Evolutionary conservation across 129 eudicot genomes (phyloP).

Genomic region (Apium graveolens): DNA sequence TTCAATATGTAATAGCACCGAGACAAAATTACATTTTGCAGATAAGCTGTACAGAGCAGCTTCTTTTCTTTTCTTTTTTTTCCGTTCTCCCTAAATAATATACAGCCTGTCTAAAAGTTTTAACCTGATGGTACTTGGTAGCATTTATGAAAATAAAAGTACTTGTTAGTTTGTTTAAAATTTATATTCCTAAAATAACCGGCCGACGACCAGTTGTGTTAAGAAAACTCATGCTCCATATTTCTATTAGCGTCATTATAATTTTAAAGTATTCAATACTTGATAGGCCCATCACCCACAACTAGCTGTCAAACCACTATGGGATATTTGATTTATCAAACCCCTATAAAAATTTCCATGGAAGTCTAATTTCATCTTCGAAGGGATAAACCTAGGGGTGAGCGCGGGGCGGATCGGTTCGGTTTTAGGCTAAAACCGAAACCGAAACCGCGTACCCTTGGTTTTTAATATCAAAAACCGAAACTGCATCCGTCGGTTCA

Average conservation of each 20-base stretch:
- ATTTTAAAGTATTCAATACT: no score
- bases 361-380: background rate
- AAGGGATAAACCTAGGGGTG: background rate
- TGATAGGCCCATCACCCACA: background rate
- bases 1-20: background rate
- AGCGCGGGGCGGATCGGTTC: no score
- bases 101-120: background rate
- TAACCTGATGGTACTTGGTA: background rate
- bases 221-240: background rate
- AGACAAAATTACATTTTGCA: background rate
- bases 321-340: no score
- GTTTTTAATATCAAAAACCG: no score
- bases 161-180: background rate
- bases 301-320: background rate
- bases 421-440: no score
- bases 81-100: background rate
- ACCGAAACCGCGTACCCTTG: no score
- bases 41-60: background rate
- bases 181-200: background rate
- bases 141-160: background rate
- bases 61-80: background rate
- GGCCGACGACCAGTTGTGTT: background rate
- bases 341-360: background rate
- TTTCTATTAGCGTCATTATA: background rate
- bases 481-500: no score